These are phyloP conservation scores for Mycena pura DNA, from an alignment of 768 basidiomycete species.

Conservation along the genomic window DNA sequence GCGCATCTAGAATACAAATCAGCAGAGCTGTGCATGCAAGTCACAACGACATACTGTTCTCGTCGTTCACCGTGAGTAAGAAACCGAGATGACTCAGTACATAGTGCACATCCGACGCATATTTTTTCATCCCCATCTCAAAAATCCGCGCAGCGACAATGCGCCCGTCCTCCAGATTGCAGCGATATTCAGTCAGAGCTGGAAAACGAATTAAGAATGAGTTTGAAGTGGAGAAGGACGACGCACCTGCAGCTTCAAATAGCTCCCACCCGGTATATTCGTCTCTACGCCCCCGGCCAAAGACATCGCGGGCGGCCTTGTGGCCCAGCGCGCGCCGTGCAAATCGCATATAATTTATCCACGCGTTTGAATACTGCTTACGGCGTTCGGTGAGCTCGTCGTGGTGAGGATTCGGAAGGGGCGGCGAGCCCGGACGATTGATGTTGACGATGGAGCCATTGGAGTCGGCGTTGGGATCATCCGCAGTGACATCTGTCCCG, in stretches of 20 bases:
- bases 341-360: constrained; percentile 94
- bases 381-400: constrained; percentile 60
- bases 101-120: constrained; percentile 83
- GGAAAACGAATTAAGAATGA: constrained; percentile 13
- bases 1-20: constrained; percentile 73
- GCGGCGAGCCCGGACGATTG: no score
- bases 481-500: neutral
- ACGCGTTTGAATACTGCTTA: constrained; percentile 79
- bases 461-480: neutral
- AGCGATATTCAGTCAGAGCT: constrained; percentile 97
- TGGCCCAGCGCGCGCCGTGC: constrained; percentile 87
- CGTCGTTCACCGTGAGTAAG: constrained; percentile 93
- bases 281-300: constrained; percentile 80
- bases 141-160: constrained; percentile 87
- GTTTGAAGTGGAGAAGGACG: neutral
- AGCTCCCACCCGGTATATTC: constrained; percentile 89
- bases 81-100: constrained; percentile 91
- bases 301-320: constrained; percentile 77
- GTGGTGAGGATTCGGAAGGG: neutral
- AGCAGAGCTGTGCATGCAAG: neutral
- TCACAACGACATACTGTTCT: constrained; percentile 77
- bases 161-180: constrained; percentile 67
- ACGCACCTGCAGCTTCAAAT: constrained; percentile 87
- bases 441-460: neutral
- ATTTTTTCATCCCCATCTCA: constrained; percentile 88